These are phyloP conservation scores for Chaetomiaceae sp. DNA, from an alignment of 2,329 filamentous ascomycete genomes.

Conservation along the genomic window DNA sequence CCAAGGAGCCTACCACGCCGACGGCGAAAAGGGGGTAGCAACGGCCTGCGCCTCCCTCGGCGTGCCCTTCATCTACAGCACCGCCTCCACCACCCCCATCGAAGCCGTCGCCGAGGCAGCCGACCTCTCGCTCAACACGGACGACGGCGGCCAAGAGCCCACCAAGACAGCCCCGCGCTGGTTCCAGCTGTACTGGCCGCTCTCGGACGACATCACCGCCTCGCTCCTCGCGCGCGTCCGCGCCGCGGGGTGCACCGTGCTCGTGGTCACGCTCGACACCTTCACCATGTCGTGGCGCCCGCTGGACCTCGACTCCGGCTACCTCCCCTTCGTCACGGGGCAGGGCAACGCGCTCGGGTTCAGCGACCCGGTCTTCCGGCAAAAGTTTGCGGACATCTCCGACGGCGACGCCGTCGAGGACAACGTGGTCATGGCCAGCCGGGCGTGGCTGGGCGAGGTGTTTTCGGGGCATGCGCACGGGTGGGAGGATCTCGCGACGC, in stretches of 20 bases:
- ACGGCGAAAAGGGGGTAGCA: conserved; percentile 60
- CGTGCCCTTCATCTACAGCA: conserved; percentile 64
- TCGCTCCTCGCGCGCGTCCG: conserved; percentile 60
- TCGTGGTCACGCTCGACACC: conserved; percentile 70
- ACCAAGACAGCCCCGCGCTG: conserved; percentile 47
- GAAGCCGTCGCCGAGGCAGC: conserved; percentile 61
- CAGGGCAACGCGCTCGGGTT: conserved; percentile 59
- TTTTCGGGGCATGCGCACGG: conserved; percentile 49
- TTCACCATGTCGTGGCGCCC: conserved; percentile 58
- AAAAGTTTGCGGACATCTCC: conserved; percentile 47
- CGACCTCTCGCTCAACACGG: not conserved
- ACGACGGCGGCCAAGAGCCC: no score
- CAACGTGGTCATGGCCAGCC: conserved; percentile 41
- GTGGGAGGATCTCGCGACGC: conserved; percentile 58
- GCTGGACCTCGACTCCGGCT: conserved; percentile 59
- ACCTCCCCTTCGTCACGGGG: conserved; percentile 54
- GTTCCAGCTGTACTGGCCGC: conserved; percentile 74
- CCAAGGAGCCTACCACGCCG: conserved; percentile 60
- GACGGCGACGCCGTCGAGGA: conserved; percentile 43
- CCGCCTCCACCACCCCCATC: conserved; percentile 56
- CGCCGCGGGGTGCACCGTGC: conserved; percentile 55
- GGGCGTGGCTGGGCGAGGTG: conserved; percentile 47
- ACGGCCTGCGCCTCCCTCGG: conserved; percentile 54
- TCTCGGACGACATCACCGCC: conserved; percentile 58
- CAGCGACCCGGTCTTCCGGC: conserved; percentile 60